Conservation (phyloP, 2,329 filamentous ascomycete genomes). For the Fusarium secorum region DNA sequence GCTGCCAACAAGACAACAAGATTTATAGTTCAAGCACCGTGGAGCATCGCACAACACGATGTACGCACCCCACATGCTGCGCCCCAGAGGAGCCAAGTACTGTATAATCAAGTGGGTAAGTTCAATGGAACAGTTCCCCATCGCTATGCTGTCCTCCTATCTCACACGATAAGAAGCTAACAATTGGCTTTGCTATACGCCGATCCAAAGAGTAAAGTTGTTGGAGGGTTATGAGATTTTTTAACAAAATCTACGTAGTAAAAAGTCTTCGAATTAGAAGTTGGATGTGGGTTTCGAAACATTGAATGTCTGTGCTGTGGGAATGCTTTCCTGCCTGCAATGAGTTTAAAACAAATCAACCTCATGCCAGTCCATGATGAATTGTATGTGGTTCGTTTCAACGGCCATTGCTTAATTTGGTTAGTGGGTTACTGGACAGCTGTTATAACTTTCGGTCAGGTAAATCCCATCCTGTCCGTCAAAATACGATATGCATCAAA, state of each 20-base stretch:
- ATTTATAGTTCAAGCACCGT: constrained; percentile 28
- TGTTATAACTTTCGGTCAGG: background rate
- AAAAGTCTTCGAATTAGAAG: background rate
- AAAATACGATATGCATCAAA: background rate
- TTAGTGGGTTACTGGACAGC: background rate
- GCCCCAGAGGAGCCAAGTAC: constrained; percentile 14
- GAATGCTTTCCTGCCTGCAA: background rate
- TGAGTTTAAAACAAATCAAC: constrained; percentile 8
- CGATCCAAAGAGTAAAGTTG: background rate
- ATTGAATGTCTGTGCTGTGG: background rate
- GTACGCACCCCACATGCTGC: constrained; percentile 20
- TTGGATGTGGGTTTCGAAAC: constrained; percentile 24
- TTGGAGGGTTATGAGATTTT: background rate
- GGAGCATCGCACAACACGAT: constrained; percentile 33
- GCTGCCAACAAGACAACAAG: constrained; percentile 16
- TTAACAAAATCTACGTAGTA: background rate
- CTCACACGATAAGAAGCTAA: background rate
- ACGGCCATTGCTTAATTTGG: constrained; percentile 23
- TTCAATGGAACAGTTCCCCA: constrained; percentile 12
- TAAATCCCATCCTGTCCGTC: background rate
- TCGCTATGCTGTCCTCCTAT: background rate
- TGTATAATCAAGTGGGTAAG: constrained; percentile 9
- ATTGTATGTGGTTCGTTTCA: constrained; percentile 15
- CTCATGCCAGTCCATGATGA: background rate
- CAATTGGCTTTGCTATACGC: background rate